Conservation (phyloP, 495 filamentous ascomycete genomes). For the Aspergillus baeticus region DNA sequence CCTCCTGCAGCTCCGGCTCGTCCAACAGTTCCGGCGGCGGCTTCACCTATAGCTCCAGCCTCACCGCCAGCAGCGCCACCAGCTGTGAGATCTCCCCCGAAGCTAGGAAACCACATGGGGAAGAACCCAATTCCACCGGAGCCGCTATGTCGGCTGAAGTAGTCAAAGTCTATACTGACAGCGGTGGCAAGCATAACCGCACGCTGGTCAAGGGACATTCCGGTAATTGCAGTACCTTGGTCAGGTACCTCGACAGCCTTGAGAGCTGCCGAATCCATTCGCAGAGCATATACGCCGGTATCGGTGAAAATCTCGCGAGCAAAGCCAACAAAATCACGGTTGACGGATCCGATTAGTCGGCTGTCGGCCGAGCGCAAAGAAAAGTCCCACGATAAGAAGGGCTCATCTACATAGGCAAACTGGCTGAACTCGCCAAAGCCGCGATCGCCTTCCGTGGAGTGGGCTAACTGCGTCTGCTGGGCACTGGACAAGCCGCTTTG, state of each 20-base stretch:
- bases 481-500: slow-evolving; percentile 46
- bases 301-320: slow-evolving; percentile 72
- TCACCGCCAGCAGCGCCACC: slow-evolving; percentile 38
- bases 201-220: slow-evolving; percentile 69
- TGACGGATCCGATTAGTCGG: slow-evolving; percentile 58
- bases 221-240: slow-evolving; percentile 27
- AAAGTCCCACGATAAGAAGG: slow-evolving; percentile 59
- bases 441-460: slow-evolving; percentile 24
- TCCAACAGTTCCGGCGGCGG: slow-evolving; percentile 32
- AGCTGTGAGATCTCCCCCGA: slow-evolving; percentile 48
- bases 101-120: slow-evolving; percentile 59
- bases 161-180: slow-evolving; percentile 71
- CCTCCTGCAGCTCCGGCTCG: slow-evolving; percentile 39
- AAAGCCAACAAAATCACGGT: slow-evolving; percentile 67
- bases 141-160: slow-evolving; percentile 62
- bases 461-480: slow-evolving; percentile 46
- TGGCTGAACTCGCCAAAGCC: slow-evolving; percentile 52
- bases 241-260: slow-evolving; percentile 33
- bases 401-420: slow-evolving; percentile 63
- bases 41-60: slow-evolving; percentile 43
- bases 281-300: slow-evolving; percentile 66
- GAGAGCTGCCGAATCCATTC: slow-evolving; percentile 63
- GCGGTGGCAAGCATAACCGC: slow-evolving; percentile 72
- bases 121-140: slow-evolving; percentile 51
- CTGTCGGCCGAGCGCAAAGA: slow-evolving; percentile 48